Conservation (phyloP, 441 rosid genomes). For the Brassica balearica region DNA sequence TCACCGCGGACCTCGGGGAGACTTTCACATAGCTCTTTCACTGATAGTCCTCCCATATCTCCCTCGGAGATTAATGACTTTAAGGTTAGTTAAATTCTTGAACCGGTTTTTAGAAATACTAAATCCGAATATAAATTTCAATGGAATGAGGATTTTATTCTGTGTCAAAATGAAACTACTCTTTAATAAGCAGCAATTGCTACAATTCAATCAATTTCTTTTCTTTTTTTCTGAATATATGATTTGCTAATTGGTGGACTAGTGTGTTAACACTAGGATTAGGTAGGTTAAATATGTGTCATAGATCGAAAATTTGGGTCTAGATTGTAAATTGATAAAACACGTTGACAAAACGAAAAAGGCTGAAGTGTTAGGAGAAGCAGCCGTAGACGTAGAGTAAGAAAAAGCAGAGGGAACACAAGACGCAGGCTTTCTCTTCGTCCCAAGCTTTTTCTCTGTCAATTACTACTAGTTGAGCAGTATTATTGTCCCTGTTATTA, state of each 20-base stretch:
- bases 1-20: slow-evolving; percentile 96
- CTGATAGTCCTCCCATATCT: slow-evolving; percentile 96
- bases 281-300: slow-evolving; percentile 20
- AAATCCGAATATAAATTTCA: slow-evolving; percentile 8
- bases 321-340: slow-evolving; percentile 30
- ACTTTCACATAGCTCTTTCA: slow-evolving; percentile 92
- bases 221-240: neutral
- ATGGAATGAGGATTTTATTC: neutral
- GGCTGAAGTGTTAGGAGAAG: slow-evolving; percentile 16
- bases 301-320: slow-evolving; percentile 22
- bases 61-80: slow-evolving; percentile 91
- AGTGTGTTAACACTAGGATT: neutral
- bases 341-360: slow-evolving; percentile 45
- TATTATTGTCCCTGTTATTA: slow-evolving; percentile 18
- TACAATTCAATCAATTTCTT: neutral
- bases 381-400: slow-evolving; percentile 28
- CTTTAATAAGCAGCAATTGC: neutral
- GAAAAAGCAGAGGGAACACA: slow-evolving; percentile 38
- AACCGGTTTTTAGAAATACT: slow-evolving; percentile 17
- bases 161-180: neutral
- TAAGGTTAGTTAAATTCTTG: slow-evolving; percentile 60
- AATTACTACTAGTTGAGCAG: slow-evolving; percentile 29
- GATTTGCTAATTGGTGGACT: neutral
- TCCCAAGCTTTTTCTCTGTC: slow-evolving; percentile 39
- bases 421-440: slow-evolving; percentile 42